These are phyloP conservation scores for Gonium pectorale DNA, from an alignment of 139 green algal species.

Conservation along the genomic window DNA sequence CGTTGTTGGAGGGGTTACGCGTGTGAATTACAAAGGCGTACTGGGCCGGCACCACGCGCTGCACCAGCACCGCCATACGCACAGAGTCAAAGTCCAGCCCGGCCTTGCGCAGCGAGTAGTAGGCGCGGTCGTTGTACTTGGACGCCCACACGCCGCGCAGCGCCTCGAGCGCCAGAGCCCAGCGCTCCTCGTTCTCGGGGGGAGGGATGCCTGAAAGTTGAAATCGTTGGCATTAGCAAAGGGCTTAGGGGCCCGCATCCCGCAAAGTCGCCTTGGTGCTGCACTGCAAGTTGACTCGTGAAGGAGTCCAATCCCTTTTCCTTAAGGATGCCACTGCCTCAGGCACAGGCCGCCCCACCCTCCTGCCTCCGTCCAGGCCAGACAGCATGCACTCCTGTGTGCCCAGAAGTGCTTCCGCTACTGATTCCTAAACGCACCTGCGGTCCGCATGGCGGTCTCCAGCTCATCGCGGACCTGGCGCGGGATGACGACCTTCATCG, in stretches of 20 bases:
- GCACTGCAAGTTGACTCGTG: no score
- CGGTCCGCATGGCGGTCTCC: conserved; percentile 68
- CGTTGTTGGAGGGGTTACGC: conserved; percentile 91
- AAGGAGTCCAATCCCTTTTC: no score
- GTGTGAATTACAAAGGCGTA: conserved; percentile 99
- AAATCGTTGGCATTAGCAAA: no score
- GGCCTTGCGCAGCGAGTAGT: conserved; percentile 82
- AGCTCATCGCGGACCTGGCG: conserved; percentile 73
- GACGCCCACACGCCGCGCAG: conserved; percentile 95
- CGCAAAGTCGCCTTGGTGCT: no score
- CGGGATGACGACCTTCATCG: conserved; percentile 74
- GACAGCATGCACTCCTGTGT: no score
- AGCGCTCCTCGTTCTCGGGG: conserved; percentile 81
- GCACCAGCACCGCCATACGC: conserved; percentile 98
- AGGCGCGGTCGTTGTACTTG: conserved; percentile 98
- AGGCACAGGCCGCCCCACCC: no score
- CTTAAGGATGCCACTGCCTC: no score
- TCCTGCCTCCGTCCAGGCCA: no score
- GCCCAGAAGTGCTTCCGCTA: no score
- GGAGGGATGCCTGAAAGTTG: conserved; percentile 78
- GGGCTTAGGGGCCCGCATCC: no score
- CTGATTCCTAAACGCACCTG: no score
- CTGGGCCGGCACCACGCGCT: conserved; percentile 91
- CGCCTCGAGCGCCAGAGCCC: conserved; percentile 71
- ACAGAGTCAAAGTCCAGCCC: conserved; percentile 92